Evolutionary conservation across 139 green algal species (phyloP), one percentile per base, ranked within the genome.

Genomic region (Picochlorum sp.): DNA sequence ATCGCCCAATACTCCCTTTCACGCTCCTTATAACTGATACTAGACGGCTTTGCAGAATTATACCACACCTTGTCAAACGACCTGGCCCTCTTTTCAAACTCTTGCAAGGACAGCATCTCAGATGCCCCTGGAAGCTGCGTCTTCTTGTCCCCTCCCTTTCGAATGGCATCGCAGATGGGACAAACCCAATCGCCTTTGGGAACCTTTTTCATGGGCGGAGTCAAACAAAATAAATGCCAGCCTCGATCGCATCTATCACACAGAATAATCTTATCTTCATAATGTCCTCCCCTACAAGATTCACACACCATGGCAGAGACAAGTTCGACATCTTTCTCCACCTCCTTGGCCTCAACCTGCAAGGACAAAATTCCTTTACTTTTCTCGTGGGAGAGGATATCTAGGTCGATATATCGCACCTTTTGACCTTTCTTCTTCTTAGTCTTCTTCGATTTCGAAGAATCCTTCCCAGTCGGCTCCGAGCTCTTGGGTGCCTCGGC

Each of bases 1-100:
- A 97, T 83, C 20, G 81, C 50, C 91, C 91, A 97, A 65, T 96
- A 97, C 67, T 91, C 90, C 4, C 69, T 75, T 80, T 97, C 91
- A 6, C 90, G 31, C 26, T 90, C 71, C 65, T 11, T 11, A 45
- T 18, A 34, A n/a, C 18, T 14, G 4, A 10, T 4, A 37, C 13
- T 31, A 72, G 23, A 44, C 8, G 61, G 63, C 15, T 60, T 56
- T 10, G 38, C 69, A 6, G 65, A 50, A 6, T 65, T 73, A 51
- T 83, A 86, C 68, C 67, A 85, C 45, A 73, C 47, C 18, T 57
- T 55, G 73, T 85, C 78, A 63, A 86, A 83, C 2, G 30, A 52
- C 31, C 57, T 37, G 2, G 80, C 75, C 3, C 68, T 64, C 4
- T 62, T 41, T 66, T 87, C 73, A 47, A 95, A 85, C 45, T 90